Conservation (phyloP, 73 alveolate species). For the Paramecium tetraurelia region DNA sequence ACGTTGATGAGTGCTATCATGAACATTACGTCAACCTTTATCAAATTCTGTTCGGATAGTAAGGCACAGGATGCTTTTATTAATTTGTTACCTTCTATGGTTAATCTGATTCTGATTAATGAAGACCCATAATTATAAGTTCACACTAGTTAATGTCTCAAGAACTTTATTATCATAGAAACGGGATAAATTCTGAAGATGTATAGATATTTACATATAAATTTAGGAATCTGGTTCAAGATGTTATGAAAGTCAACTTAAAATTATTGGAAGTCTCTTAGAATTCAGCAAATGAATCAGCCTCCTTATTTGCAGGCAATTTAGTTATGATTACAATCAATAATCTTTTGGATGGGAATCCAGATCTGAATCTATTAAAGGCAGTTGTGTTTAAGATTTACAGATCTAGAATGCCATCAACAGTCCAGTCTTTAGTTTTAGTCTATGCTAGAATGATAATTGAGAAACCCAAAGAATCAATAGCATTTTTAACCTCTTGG, state of each 20-base stretch:
- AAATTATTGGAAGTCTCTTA: conserved; percentile 54
- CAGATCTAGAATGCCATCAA: conserved; percentile 96
- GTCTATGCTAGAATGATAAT: conserved; percentile 94
- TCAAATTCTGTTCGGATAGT: conserved; percentile 49
- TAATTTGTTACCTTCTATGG: conserved; percentile 48
- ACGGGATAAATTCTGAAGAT: conserved; percentile 46
- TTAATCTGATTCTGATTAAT: conserved; percentile 52
- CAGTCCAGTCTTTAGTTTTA: conserved; percentile 89
- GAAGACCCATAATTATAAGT: conserved; percentile 51
- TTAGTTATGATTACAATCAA: conserved; percentile 55
- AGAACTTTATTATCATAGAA: conserved; percentile 56
- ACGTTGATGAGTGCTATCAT: conserved; percentile 51
- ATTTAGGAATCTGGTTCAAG: conserved; percentile 41
- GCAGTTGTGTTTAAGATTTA: conserved; percentile 77
- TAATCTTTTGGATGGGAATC: conserved; percentile 55
- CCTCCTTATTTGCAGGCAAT: conserved; percentile 56
- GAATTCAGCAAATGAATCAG: conserved; percentile 57
- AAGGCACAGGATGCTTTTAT: conserved; percentile 57
- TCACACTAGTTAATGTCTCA: conserved; percentile 56
- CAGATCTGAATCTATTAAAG: conserved; percentile 48
- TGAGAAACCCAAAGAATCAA: conserved; percentile 86
- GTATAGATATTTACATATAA: not conserved
- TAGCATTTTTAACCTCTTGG: conserved; percentile 82
- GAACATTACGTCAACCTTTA: conserved; percentile 52
- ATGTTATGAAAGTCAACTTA: conserved; percentile 53